These are phyloP conservation scores for Scheffersomyces spartinae DNA, from an alignment of 805 yeast genomes.

Conservation along the genomic window DNA sequence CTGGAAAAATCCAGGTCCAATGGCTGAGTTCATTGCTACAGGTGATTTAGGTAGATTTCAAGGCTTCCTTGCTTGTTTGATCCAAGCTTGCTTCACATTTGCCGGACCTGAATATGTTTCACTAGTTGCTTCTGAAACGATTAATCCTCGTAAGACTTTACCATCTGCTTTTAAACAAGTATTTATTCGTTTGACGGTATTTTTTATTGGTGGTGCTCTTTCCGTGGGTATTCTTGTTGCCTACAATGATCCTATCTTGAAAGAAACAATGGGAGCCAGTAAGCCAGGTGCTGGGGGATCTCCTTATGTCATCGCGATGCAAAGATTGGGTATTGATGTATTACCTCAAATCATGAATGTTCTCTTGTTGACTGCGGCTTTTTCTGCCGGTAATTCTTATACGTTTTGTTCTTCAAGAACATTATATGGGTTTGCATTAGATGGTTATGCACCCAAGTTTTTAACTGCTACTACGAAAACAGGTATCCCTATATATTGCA, in stretches of 20 bases:
- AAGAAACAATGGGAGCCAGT: constrained; percentile 44
- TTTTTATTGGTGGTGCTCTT: constrained; percentile 65
- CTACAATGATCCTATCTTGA: constrained; percentile 50
- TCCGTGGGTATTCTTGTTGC: constrained; percentile 73
- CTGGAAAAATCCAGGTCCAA: constrained; percentile 30
- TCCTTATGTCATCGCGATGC: constrained; percentile 39
- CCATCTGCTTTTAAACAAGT: constrained; percentile 76
- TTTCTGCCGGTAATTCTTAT: constrained; percentile 39
- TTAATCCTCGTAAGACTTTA: constrained; percentile 56
- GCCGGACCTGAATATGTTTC: constrained; percentile 84
- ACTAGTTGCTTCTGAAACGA: constrained; percentile 77
- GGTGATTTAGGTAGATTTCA: constrained; percentile 57
- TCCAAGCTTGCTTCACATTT: constrained; percentile 66
- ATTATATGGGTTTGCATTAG: constrained; percentile 34
- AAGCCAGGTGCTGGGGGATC: constrained; percentile 59
- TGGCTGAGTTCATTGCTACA: constrained; percentile 33
- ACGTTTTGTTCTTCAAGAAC: constrained; percentile 37
- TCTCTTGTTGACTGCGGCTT: constrained; percentile 30
- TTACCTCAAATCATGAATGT: constrained; percentile 36
- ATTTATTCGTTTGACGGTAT: constrained; percentile 51
- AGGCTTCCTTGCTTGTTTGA: constrained; percentile 60
- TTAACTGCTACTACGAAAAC: constrained; percentile 32
- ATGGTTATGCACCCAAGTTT: constrained; percentile 35
- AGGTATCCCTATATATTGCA: constrained; percentile 38
- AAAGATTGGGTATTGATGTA: constrained; percentile 31